phyloP scores from a whole-genome alignment of 2,329 filamentous ascomycete species.

The Arthrobotrys entomopaga region DNA sequence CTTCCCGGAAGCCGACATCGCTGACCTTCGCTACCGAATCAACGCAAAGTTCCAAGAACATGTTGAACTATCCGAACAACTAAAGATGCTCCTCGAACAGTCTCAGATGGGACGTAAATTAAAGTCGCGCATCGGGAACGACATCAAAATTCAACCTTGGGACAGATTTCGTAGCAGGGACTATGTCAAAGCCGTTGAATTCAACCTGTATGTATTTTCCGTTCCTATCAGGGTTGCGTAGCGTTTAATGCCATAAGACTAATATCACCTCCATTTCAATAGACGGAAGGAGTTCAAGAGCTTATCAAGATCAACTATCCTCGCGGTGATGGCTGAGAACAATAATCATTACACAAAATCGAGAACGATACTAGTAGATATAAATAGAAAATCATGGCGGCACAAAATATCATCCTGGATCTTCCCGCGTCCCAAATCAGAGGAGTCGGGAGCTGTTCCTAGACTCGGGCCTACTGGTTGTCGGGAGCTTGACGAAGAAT shows the following conservation, averaged over 20 bases:
- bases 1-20: slow-evolving; percentile 67
- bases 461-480: slow-evolving; percentile 50
- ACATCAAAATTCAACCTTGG: slow-evolving; percentile 65
- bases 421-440: slow-evolving; percentile 66
- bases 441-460: slow-evolving; percentile 35
- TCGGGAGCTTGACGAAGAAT: slow-evolving; percentile 65
- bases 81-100: slow-evolving; percentile 76
- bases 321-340: slow-evolving; percentile 80
- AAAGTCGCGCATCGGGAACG: slow-evolving; percentile 62
- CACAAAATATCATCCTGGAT: slow-evolving; percentile 78
- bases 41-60: slow-evolving; percentile 80
- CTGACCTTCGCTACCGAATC: slow-evolving; percentile 80
- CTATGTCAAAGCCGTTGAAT: slow-evolving; percentile 76
- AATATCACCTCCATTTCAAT: neutral
- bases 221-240: neutral
- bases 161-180: slow-evolving; percentile 74
- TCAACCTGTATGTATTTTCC: slow-evolving; percentile 66
- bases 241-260: neutral
- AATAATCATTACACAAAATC: slow-evolving; percentile 82
- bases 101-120: slow-evolving; percentile 62
- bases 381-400: slow-evolving; percentile 80
- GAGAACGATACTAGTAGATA: slow-evolving; percentile 73
- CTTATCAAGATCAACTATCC: slow-evolving; percentile 67
- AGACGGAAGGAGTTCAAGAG: slow-evolving; percentile 48
- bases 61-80: slow-evolving; percentile 75